These are phyloP conservation scores for Diutina ranongensis DNA, from an alignment of 1,139 yeast genomes.

Conservation along the genomic window DNA sequence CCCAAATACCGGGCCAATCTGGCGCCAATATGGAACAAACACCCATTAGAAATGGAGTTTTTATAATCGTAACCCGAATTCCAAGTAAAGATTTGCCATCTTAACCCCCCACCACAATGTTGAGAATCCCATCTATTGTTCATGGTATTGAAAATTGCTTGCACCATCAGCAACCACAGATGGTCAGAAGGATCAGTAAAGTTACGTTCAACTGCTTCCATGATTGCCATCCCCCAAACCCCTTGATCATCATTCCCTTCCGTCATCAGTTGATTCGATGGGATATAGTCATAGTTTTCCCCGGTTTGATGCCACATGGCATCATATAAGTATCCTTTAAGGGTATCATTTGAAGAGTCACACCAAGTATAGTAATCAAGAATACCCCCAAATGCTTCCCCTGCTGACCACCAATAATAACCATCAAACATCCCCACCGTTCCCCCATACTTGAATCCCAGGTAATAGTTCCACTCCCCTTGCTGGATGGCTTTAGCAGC, in stretches of 20 bases:
- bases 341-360: constrained; percentile 50
- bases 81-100: constrained; percentile 97
- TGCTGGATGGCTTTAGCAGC: constrained; percentile 53
- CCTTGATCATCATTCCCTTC: constrained; percentile 94
- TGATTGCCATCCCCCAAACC: constrained; percentile 77
- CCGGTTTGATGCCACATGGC: constrained; percentile 63
- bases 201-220: constrained; percentile 77
- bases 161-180: constrained; percentile 64
- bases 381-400: constrained; percentile 76
- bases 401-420: constrained; percentile 90
- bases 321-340: constrained; percentile 13
- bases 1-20: constrained; percentile 78
- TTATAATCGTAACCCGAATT: constrained; percentile 89
- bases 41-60: constrained; percentile 84
- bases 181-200: constrained; percentile 44
- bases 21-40: constrained; percentile 79
- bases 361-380: constrained; percentile 53
- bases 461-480: constrained; percentile 66
- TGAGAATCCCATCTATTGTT: constrained; percentile 71
- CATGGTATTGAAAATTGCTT: constrained; percentile 86
- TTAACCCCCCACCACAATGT: constrained; percentile 74
- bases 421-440: constrained; percentile 63
- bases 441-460: constrained; percentile 55
- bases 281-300: constrained; percentile 55
- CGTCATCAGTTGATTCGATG: constrained; percentile 59